These are phyloP conservation scores for Penicillium fimorum DNA, from an alignment of 495 filamentous ascomycete genomes.

Conservation along the genomic window DNA sequence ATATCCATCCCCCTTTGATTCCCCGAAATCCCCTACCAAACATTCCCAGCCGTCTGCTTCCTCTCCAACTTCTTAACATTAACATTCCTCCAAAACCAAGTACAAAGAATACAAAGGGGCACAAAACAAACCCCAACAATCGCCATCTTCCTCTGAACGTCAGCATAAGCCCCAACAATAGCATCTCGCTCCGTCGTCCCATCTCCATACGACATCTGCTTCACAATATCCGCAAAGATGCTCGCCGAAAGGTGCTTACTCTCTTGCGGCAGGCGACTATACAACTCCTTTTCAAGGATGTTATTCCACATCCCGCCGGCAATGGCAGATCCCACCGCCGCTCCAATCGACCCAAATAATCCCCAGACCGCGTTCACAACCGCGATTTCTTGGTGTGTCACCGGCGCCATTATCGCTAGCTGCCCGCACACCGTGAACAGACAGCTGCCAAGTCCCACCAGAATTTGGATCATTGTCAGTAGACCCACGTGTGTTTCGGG, in stretches of 20 bases:
- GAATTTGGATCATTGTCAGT: slow-evolving; percentile 67
- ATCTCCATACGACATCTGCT: slow-evolving; percentile 49
- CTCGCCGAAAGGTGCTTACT: slow-evolving; percentile 28
- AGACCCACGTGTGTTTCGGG: slow-evolving; percentile 54
- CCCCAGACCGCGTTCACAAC: slow-evolving; percentile 58
- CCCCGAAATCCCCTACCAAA: not conserved
- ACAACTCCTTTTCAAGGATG: slow-evolving; percentile 53
- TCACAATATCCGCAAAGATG: slow-evolving; percentile 49
- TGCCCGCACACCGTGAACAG: slow-evolving; percentile 58
- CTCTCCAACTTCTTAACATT: slow-evolving; percentile 46
- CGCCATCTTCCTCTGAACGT: slow-evolving; percentile 53
- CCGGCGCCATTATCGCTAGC: slow-evolving; percentile 63
- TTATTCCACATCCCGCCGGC: slow-evolving; percentile 63
- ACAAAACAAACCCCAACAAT: slow-evolving; percentile 46
- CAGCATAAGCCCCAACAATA: slow-evolving; percentile 53
- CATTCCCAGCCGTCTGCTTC: slow-evolving; percentile 19
- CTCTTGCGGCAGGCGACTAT: slow-evolving; percentile 50
- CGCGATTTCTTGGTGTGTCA: slow-evolving; percentile 61
- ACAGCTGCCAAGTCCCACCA: slow-evolving; percentile 60
- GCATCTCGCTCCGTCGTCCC: slow-evolving; percentile 50
- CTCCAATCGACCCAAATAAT: slow-evolving; percentile 60
- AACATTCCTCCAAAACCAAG: slow-evolving; percentile 52
- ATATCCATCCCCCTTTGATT: no score
- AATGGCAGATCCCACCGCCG: slow-evolving; percentile 59
- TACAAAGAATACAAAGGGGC: slow-evolving; percentile 39